Evolutionary conservation across 2,329 filamentous ascomycete genomes (phyloP), one percentile per base, ranked within the genome.

Genomic region (Colletotrichum sp.): DNA sequence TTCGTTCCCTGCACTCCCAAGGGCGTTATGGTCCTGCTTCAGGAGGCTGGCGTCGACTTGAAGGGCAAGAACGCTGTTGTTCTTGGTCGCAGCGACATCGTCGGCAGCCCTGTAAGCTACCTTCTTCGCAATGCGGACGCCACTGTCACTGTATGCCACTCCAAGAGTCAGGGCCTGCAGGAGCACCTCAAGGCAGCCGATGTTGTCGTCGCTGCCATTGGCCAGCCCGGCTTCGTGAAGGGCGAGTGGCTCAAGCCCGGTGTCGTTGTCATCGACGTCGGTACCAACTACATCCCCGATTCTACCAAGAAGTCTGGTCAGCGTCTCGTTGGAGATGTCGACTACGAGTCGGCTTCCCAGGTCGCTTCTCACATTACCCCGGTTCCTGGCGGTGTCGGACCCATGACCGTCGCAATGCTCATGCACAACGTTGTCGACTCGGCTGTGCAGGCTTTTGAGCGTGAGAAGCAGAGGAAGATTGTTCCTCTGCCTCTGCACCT

Each of bases 361-460:
- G 94, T 98, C 57, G 97, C 96, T 24, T 98, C 96, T 4, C 92
- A 95, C 81, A 98, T 99, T 82, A 99, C 97, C 4, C 97, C 97
- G 2, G 97, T 99, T 3, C 97, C 97, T 2, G 97, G 97, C 73
- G 97, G 97, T 85, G 97, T 99, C 75, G 97, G 97, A 0, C 97
- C 97, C 67, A 99, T 99, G 97, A 99, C 97, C 5, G 96, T 99
- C 78, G 97, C 97, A 76, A 99, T 99, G 97, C 90, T 99, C 64
- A 88, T 99, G 81, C 95, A 98, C 85, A 99, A 99, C 82, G 96
- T 99, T 10, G 94, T 99, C 71, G 94, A 96, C 80, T 93, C 96
- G 39, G 94, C 97, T 44, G 94, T 93, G 65, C 88, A 91, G 73
- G 96, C 95, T 82, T 97, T 97, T 78, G 95, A 97, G 78, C 91